Evolutionary conservation across 1,284 basidiomycete species (phyloP).

Genomic region (Meira nashicola): DNA sequence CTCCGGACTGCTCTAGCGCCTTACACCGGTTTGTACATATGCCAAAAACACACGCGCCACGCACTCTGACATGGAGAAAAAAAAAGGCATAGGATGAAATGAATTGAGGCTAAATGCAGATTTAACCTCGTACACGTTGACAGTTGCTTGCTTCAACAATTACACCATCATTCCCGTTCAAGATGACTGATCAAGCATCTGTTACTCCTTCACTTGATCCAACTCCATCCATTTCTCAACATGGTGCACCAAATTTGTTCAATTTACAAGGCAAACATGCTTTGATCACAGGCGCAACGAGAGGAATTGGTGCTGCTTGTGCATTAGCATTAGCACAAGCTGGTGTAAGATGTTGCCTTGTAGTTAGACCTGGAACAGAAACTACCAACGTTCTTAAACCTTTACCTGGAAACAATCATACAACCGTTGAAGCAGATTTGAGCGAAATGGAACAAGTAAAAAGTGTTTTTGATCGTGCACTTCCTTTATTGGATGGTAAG

Average conservation of each 20-base stretch:
- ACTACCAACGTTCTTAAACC: neutral
- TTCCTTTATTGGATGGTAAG: conserved; percentile 55
- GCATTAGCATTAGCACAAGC: conserved; percentile 58
- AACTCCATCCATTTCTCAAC: neutral
- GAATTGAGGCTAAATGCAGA: too few relatives aligned
- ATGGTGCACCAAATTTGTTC: conserved; percentile 24
- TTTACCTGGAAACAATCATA: conserved; percentile 52
- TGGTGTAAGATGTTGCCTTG: conserved; percentile 74
- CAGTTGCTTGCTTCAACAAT: too few relatives aligned
- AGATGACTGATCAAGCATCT: too few relatives aligned
- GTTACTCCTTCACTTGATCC: neutral
- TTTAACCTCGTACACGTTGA: too few relatives aligned
- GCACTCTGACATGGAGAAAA: too few relatives aligned
- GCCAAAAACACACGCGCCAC: too few relatives aligned
- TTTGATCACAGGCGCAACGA: conserved; percentile 32
- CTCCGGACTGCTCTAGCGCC: too few relatives aligned
- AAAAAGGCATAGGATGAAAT: too few relatives aligned
- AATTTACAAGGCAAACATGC: conserved; percentile 33
- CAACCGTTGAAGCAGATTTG: conserved; percentile 71
- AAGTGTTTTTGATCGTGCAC: conserved; percentile 61
- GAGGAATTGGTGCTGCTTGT: conserved; percentile 49
- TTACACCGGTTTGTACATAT: too few relatives aligned
- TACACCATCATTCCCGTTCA: too few relatives aligned
- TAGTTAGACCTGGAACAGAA: conserved; percentile 36
- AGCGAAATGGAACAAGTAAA: conserved; percentile 66